Evolutionary conservation across 495 filamentous ascomycete species (phyloP), one percentile per base, ranked within the genome.

Genomic region (Podospora comata): DNA sequence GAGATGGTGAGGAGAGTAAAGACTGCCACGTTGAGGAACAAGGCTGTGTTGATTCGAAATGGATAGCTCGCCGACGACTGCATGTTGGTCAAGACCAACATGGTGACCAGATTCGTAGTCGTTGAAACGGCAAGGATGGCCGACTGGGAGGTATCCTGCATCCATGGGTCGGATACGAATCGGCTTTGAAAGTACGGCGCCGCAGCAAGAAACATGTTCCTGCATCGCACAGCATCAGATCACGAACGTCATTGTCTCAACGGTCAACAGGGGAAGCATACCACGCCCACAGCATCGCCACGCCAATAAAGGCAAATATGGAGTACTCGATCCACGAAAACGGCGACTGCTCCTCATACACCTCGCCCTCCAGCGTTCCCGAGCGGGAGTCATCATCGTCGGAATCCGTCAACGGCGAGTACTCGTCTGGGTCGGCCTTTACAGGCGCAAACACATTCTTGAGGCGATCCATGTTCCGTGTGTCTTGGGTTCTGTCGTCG

Each of bases 161-260:
- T 88, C 83, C 87, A 90, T 58, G 87, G 81, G 74, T 88, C 83
- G 55, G 85, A 85, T 56, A 82, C 77, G 76, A 99, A 97, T 67
- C 96, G 93, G 62, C 79, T 82, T 74, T 94, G 88, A 83, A 99
- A 97, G 82, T 97, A 97, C 7, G 94, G 92, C 15, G 91, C 91
- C 9, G 94, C 93, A 19, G 96, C 95, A 68, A 99, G 87, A 81
- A 98, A 97, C 94, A 97, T 97, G 82, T 97, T 98, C 94, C 94
- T 97, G 65, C 19, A 55, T 23, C 4, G 20, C 67, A 55, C 54
- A 60, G 55, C 76, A 88, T 73, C 88, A 97, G 93, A 93, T 97
- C 44, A 93, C 92, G 92, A 93, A 97, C 67, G 97, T 84, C 96
- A 97, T 97, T 23, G 93, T 89, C 19, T 95, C 82, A 59, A 95